Conservation (phyloP, 169 alveolate genomes). For the Plasmodium coatneyi region DNA sequence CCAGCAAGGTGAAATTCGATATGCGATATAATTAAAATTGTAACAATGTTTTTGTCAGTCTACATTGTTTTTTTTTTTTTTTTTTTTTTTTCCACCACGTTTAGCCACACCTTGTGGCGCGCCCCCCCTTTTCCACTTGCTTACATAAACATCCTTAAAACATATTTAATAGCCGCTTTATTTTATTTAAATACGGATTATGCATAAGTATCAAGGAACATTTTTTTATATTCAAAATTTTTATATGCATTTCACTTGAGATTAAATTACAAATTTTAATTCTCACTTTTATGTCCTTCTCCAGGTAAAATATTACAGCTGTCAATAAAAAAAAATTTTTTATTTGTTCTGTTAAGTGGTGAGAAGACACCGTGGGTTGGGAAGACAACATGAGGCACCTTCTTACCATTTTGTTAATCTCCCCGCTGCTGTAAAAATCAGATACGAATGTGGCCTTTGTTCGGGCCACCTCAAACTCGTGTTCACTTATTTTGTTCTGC, state of each 20-base stretch:
- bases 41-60: neutral
- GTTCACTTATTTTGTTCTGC: constrained; percentile 35
- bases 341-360: constrained; percentile 20
- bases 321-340: constrained; percentile 33
- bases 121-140: neutral
- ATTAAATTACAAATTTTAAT: neutral
- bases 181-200: constrained; percentile 47
- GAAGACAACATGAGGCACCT: neutral
- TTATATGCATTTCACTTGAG: constrained; percentile 3
- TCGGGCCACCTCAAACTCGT: constrained; percentile 5
- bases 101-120: too few relatives aligned
- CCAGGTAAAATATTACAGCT: constrained; percentile 45
- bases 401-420: constrained; percentile 16
- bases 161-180: constrained; percentile 22
- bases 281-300: constrained; percentile 39
- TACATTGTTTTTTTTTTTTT: neutral
- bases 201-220: constrained; percentile 7
- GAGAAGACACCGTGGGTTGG: neutral
- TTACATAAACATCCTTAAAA: neutral
- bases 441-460: constrained; percentile 28
- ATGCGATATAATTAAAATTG: neutral
- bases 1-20: neutral
- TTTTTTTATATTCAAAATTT: constrained; percentile 17
- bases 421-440: constrained; percentile 7
- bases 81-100: neutral